phyloP scores from a whole-genome alignment of 495 filamentous ascomycete species.

The Thozetella sp. region DNA sequence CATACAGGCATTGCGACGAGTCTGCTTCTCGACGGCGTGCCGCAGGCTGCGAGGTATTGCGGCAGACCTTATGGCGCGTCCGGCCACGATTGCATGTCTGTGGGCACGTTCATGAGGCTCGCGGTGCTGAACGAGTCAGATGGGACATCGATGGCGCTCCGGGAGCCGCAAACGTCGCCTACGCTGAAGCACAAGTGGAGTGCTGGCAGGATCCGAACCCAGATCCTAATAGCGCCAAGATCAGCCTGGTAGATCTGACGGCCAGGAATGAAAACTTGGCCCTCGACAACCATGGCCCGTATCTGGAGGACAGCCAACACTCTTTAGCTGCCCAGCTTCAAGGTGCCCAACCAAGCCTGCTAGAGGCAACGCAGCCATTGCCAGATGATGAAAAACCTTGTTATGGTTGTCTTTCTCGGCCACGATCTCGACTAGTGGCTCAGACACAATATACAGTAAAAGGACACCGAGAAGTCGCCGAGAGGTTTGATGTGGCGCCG shows the following conservation, averaged over 20 bases:
- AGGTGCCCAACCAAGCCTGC: no score
- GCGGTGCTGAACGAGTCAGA: constrained; percentile 58
- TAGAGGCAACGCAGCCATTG: no score
- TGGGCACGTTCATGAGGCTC: constrained; percentile 79
- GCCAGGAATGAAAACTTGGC: constrained; percentile 23
- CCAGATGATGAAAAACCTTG: background rate
- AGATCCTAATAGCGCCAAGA: constrained; percentile 34
- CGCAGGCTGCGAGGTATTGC: constrained; percentile 71
- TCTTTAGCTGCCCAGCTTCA: no score
- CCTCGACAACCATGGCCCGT: constrained; percentile 32
- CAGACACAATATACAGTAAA: no score
- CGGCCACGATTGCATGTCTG: constrained; percentile 85
- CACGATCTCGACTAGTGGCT: background rate
- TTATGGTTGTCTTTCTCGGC: background rate
- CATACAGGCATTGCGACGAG: constrained; percentile 74
- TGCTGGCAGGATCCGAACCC: constrained; percentile 39
- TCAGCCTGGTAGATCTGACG: constrained; percentile 43
- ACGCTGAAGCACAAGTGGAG: constrained; percentile 23
- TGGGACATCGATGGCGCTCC: constrained; percentile 46
- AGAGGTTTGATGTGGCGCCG: no score
- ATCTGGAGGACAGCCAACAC: no score
- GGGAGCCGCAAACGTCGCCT: constrained; percentile 15
- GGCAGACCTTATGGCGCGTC: constrained; percentile 70
- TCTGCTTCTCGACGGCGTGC: constrained; percentile 39
- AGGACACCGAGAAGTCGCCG: no score